phyloP scores from a whole-genome alignment of 257 asterid species.

The Penstemon newberryi region DNA sequence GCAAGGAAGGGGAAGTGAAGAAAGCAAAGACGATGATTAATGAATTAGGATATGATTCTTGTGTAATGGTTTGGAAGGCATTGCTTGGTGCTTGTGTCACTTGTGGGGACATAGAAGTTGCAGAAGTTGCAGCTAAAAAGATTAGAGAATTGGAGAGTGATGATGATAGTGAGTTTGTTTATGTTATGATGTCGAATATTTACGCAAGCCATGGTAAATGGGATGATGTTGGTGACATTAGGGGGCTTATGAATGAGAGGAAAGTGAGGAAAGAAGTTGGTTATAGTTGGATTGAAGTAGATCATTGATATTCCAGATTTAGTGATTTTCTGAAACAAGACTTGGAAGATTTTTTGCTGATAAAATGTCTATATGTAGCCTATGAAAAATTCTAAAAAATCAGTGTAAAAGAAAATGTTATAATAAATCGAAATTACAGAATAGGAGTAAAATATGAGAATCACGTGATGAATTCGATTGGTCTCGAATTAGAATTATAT shows the following conservation, averaged over 20 bases:
- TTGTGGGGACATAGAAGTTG: conserved; percentile 41
- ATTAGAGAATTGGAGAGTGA: conserved; percentile 42
- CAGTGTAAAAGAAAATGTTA: too few relatives aligned
- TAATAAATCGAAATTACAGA: too few relatives aligned
- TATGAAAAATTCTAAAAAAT: too few relatives aligned
- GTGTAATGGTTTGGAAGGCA: conserved; percentile 23
- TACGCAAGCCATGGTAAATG: conserved; percentile 46
- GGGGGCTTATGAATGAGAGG: conserved; percentile 45
- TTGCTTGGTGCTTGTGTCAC: conserved; percentile 39
- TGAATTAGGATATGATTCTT: conserved; percentile 42
- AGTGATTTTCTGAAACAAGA: too few relatives aligned
- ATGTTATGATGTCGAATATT: conserved; percentile 47
- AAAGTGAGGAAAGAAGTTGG: conserved; percentile 46
- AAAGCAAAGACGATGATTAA: conserved; percentile 54
- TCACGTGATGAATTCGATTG: too few relatives aligned
- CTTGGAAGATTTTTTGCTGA: too few relatives aligned
- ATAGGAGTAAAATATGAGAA: too few relatives aligned
- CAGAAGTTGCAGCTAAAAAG: conserved; percentile 46
- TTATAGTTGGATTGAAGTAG: conserved; percentile 46
- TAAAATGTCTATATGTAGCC: too few relatives aligned
- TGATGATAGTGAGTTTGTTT: conserved; percentile 39
- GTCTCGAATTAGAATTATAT: too few relatives aligned
- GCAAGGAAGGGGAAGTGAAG: conserved; percentile 51
- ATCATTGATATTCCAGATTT: background rate
- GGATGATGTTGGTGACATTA: conserved; percentile 38